phyloP scores from a whole-genome alignment of 192 early-diverging fungal genomes.

The Coemansia erecta region DNA sequence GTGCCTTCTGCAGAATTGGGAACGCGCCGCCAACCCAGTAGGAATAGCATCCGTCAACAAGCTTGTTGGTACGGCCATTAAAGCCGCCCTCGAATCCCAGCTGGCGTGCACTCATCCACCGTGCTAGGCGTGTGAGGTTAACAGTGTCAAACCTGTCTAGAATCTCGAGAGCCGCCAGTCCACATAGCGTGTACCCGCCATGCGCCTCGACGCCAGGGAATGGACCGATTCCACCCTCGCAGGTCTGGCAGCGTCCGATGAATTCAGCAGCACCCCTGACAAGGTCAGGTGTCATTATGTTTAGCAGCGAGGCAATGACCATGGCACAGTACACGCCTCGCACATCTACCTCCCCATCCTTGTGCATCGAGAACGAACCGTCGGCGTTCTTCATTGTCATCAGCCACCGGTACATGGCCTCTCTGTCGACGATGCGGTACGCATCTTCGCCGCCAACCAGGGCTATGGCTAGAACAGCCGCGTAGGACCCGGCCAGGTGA shows the following conservation, averaged over 20 bases:
- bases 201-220: conserved; percentile 87
- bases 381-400: conserved; percentile 78
- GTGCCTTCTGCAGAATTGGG: conserved; percentile 62
- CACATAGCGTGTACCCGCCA: conserved; percentile 95
- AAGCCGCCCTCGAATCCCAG: conserved; percentile 94
- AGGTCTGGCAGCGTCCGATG: conserved; percentile 79
- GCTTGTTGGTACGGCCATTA: conserved; percentile 93
- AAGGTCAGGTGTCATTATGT: conserved; percentile 81
- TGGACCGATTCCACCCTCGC: conserved; percentile 89
- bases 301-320: conserved; percentile 72
- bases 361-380: conserved; percentile 88
- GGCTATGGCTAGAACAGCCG: conserved; percentile 78
- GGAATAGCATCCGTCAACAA: conserved; percentile 98
- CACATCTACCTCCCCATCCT: conserved; percentile 92
- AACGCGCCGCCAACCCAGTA: conserved; percentile 90
- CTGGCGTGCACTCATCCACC: conserved; percentile 78
- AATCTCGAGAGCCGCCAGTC: conserved; percentile 80
- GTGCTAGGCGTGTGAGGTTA: conserved; percentile 59
- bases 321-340: conserved; percentile 87
- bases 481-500: conserved; percentile 89
- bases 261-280: conserved; percentile 63
- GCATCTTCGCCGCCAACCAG: conserved; percentile 67
- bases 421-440: conserved; percentile 57
- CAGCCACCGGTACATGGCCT: conserved; percentile 70
- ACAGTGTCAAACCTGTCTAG: conserved; percentile 65